These are phyloP conservation scores for Phyllosticta citribraziliensis DNA, from an alignment of 2,329 filamentous ascomycete species.

Conservation along the genomic window DNA sequence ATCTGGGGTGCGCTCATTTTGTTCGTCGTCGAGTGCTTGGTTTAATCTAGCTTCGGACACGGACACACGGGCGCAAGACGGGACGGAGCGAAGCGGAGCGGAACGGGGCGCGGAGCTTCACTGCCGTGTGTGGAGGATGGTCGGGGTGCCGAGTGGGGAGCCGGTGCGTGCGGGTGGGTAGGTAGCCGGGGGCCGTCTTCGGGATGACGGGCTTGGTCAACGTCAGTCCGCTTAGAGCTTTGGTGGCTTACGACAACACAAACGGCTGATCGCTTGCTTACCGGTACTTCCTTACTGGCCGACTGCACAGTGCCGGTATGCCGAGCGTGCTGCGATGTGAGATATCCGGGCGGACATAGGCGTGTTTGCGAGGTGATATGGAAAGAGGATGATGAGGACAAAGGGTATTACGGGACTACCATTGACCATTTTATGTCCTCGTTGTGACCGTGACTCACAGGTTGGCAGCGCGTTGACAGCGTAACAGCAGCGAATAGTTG, in stretches of 20 bases:
- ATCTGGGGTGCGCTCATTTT: too few species aligned
- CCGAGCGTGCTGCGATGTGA: too few species aligned
- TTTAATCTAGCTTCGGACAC: neutral
- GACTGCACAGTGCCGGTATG: neutral
- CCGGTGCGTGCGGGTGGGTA: too few species aligned
- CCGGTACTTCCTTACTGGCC: neutral
- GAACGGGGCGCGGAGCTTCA: too few species aligned
- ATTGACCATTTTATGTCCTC: too few species aligned
- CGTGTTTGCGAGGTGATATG: neutral
- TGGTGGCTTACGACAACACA: neutral
- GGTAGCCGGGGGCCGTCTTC: too few species aligned
- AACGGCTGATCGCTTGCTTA: neutral
- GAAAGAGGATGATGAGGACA: too few species aligned
- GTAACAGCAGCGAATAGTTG: too few species aligned
- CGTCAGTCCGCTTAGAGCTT: neutral
- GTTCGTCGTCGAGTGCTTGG: neutral
- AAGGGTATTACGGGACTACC: too few species aligned
- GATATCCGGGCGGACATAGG: too few species aligned
- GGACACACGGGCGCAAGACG: neutral
- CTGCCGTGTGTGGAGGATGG: neutral
- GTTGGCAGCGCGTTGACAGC: too few species aligned
- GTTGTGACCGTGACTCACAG: too few species aligned
- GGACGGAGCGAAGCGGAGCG: neutral
- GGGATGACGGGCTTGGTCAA: neutral
- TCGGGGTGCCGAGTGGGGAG: neutral